Percentiles rank a stretch among this genome's conserved stretches.
Conservation (phyloP, 2,329 filamentous ascomycete species). For the Ascocoryne sarcoides region DNA sequence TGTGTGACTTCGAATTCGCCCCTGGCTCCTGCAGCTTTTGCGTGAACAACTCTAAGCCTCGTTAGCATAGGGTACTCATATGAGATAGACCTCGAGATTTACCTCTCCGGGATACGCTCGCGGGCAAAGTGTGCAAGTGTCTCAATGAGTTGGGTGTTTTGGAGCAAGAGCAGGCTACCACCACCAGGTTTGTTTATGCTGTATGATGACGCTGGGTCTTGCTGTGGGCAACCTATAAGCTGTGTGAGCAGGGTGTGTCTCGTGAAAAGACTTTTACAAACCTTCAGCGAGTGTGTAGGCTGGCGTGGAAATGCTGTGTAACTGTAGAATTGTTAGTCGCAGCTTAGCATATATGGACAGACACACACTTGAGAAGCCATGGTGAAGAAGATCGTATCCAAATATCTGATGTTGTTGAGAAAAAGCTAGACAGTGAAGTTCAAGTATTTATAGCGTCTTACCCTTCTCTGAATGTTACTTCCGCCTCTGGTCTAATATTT, state of each 20-base stretch:
- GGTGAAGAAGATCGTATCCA: too few relatives aligned
- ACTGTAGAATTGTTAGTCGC: neutral
- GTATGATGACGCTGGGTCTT: constrained; percentile 8
- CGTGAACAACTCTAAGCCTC: constrained; percentile 46
- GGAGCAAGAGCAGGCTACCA: constrained; percentile 47
- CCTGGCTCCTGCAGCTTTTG: constrained; percentile 40
- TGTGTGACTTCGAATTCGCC: constrained; percentile 49
- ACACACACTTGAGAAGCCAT: constrained; percentile 11
- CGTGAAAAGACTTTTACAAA: too few relatives aligned
- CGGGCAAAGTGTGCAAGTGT: constrained; percentile 45
- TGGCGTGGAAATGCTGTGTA: constrained; percentile 8
- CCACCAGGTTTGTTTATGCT: constrained; percentile 10
- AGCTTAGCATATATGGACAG: too few relatives aligned
- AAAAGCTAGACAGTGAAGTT: too few relatives aligned
- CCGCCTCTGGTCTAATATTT: too few relatives aligned
- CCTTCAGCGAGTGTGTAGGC: constrained; percentile 26
- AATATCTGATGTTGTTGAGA: too few relatives aligned
- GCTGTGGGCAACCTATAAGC: constrained; percentile 7
- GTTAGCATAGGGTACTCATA: neutral
- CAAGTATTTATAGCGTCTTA: too few relatives aligned
- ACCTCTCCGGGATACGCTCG: constrained; percentile 39
- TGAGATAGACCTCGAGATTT: neutral
- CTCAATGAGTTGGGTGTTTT: constrained; percentile 58
- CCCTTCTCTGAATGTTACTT: too few relatives aligned
- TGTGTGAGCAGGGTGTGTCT: too few relatives aligned